Conservation (phyloP, 2,329 filamentous ascomycete genomes). For the Dichotomopilus funicola region DNA sequence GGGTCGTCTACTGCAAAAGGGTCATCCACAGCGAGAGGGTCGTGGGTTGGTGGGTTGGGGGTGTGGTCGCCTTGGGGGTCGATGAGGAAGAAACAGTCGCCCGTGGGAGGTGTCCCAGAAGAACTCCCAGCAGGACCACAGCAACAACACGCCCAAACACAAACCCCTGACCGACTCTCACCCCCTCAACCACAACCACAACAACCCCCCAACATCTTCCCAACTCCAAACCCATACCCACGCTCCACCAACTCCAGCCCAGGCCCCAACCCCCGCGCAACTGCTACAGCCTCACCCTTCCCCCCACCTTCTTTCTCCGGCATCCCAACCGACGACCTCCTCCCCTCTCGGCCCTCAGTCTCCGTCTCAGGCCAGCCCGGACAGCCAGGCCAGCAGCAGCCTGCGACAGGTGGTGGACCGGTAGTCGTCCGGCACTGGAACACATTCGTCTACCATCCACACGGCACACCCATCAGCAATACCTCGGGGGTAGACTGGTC, state of each 20-base stretch:
- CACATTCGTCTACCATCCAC: conserved; percentile 21
- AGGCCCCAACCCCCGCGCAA: conserved; percentile 28
- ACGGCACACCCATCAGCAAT: conserved; percentile 17
- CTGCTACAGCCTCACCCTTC: conserved; percentile 24
- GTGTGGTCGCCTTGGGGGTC: too few species aligned
- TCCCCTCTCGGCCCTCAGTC: neutral
- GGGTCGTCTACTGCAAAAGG: too few species aligned
- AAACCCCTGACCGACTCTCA: neutral
- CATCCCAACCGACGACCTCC: conserved; percentile 6
- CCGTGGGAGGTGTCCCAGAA: too few species aligned
- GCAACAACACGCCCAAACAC: too few species aligned
- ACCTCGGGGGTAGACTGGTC: conserved; percentile 4
- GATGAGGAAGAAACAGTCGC: too few species aligned
- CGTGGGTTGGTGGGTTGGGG: too few species aligned
- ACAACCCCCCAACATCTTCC: neutral
- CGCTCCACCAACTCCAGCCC: conserved; percentile 31
- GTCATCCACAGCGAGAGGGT: too few species aligned
- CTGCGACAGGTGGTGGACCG: neutral
- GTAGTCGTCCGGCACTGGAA: conserved; percentile 24
- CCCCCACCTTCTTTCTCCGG: conserved; percentile 22
- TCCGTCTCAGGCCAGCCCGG: too few species aligned
- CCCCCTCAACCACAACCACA: neutral
- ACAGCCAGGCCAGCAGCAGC: too few species aligned
- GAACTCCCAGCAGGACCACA: too few species aligned
- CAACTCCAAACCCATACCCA: conserved; percentile 9